phyloP scores from a whole-genome alignment of 129 eudicot genomes.

The Calendula officinalis region DNA sequence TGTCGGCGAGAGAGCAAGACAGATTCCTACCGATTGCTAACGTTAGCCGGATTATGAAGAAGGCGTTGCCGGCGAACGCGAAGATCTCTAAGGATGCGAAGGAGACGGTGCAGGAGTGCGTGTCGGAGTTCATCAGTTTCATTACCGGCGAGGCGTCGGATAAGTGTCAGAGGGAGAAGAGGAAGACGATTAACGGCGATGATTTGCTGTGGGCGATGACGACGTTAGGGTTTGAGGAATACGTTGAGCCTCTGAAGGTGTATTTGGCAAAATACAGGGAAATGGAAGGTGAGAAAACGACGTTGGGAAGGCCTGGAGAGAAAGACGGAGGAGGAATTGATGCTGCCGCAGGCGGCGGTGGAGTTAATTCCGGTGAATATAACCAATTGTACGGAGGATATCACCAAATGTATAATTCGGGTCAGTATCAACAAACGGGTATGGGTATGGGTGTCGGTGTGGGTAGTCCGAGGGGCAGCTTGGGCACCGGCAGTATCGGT shows the following conservation, averaged over 20 bases:
- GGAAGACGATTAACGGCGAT: constrained; percentile 55
- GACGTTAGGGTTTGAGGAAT: constrained; percentile 52
- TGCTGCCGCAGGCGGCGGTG: constrained; percentile 2
- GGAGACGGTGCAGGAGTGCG: constrained; percentile 54
- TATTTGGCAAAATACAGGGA: constrained; percentile 44
- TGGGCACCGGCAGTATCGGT: constrained; percentile 23
- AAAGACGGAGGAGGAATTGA: constrained; percentile 25
- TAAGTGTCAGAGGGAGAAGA: constrained; percentile 52
- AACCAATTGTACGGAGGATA: constrained; percentile 43
- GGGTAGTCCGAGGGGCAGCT: constrained; percentile 29
- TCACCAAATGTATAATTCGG: constrained; percentile 27
- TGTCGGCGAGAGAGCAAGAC: constrained; percentile 49
- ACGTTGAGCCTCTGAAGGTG: constrained; percentile 45
- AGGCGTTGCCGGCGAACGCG: constrained; percentile 48
- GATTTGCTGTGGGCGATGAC: constrained; percentile 59
- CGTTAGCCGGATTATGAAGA: constrained; percentile 55
- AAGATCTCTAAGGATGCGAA: constrained; percentile 52
- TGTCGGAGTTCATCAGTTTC: constrained; percentile 51
- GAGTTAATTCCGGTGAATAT: constrained; percentile 15
- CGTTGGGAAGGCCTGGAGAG: constrained; percentile 21
- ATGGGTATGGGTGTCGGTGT: constrained; percentile 35
- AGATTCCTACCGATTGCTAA: constrained; percentile 52
- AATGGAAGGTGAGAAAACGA: constrained; percentile 48
- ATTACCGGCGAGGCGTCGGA: constrained; percentile 56
- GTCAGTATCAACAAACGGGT: constrained; percentile 33